A percentile compares a stretch with the other conserved stretches of the same genome.
Evolutionary conservation across 192 early-diverging fungal genomes (phyloP).

Genomic region (Mortierella alpina): DNA sequence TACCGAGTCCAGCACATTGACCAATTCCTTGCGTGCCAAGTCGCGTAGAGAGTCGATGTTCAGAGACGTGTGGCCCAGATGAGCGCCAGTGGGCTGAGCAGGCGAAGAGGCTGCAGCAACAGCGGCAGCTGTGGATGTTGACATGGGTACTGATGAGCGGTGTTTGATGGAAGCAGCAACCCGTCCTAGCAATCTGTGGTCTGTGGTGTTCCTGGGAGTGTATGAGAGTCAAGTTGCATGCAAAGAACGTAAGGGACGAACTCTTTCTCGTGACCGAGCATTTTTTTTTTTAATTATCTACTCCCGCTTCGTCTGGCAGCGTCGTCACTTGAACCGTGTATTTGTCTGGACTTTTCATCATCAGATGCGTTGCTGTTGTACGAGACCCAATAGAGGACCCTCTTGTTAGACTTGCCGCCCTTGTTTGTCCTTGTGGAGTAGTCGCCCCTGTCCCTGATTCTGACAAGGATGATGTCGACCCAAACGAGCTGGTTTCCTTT

Average conservation of each 20-base stretch:
- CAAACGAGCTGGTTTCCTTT: background rate
- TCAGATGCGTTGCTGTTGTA: conserved; percentile 2
- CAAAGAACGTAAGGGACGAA: too few species aligned
- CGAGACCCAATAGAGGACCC: conserved; percentile 23
- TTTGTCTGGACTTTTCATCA: conserved; percentile 6
- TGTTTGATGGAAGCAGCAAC: background rate
- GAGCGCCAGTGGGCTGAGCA: conserved; percentile 48
- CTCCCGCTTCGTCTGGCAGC: background rate
- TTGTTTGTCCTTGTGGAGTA: too few species aligned
- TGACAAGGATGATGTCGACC: background rate
- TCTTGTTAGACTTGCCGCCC: background rate
- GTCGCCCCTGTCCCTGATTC: too few species aligned
- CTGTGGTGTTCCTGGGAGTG: too few species aligned
- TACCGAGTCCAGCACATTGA: conserved; percentile 83
- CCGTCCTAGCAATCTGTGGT: too few species aligned
- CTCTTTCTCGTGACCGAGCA: background rate
- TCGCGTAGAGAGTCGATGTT: conserved; percentile 70
- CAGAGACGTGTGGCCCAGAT: conserved; percentile 64
- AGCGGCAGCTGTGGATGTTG: conserved; percentile 47
- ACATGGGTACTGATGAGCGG: conserved; percentile 9
- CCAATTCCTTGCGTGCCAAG: conserved; percentile 69
- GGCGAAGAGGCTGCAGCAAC: conserved; percentile 49
- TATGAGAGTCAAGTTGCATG: too few species aligned
- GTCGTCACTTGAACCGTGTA: conserved; percentile 17
- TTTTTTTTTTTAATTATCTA: conserved; percentile 3